Evolutionary conservation across 257 asterid genomes (phyloP), one percentile per base, ranked within the genome.

Genomic region (Nicotiana noctiflora): DNA sequence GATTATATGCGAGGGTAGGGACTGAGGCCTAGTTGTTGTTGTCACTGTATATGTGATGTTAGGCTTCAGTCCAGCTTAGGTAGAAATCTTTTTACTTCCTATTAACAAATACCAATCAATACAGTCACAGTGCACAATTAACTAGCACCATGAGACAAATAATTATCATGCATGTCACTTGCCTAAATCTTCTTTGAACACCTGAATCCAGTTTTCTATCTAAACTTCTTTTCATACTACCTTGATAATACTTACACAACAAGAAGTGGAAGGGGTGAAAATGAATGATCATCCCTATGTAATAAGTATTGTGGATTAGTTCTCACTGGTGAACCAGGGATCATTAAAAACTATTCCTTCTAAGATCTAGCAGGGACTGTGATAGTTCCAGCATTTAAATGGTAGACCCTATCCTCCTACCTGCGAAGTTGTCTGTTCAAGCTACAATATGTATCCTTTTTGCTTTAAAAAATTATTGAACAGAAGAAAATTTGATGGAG

Each of bases 351-450:
- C 52, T 60, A 80, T 84, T 88, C 87, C 84, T 79, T 59, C 66
- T 81, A 31, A 51, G 21, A 11, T 49, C 81, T 76, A 51, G 56
- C 66, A 53, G 79, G 67, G 29, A 34, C 46, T 34, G 49, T 49
- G 68, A 53, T 68, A 51, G 80, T 8, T 84, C 82, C 53, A 68
- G 75, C 9, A 57, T 51, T 79, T 67, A 59, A 79, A 79, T 49
- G 52, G 83, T 57, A 81, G 75, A 17, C 66, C 51, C 60, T 49
- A 76, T 70, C 86, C 82, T 66, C 79, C 29, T 53, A 81, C 80
- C 72, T 86, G 80, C 6, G 53, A 61, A 78, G 84, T 79, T 68
- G 59, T 75, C 88, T 83, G 82, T 82, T 52, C 65, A 52, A 85
- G 61, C 23, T 66, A 83, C 64, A 40, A 62, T 19, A 76, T 17